Percentiles rank a stretch among this genome's conserved stretches.
Evolutionary conservation across 2,329 filamentous ascomycete genomes (phyloP).

Genomic region (Cladosporium sphaerospermum): DNA sequence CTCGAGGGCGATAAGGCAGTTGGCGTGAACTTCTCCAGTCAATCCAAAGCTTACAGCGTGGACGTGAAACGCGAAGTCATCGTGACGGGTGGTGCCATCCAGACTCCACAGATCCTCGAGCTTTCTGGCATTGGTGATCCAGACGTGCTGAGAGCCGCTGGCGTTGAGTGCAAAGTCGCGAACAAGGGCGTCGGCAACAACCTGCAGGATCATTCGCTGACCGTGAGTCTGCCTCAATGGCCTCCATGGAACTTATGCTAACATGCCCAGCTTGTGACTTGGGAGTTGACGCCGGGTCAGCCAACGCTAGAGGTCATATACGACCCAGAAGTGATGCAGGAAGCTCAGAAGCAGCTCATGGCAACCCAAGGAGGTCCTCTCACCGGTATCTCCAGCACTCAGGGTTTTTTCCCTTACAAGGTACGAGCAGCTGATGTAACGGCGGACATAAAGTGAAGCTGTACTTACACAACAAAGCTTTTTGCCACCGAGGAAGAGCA

Average conservation of each 20-base stretch:
- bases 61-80: constrained; percentile 40
- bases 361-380: constrained; percentile 30
- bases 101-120: constrained; percentile 60
- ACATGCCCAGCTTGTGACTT: constrained; percentile 10
- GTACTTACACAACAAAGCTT: constrained; percentile 11
- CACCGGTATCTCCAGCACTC: constrained; percentile 27
- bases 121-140: constrained; percentile 55
- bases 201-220: constrained; percentile 52
- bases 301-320: constrained; percentile 27
- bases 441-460: not conserved
- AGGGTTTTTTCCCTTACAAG: constrained; percentile 34
- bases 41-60: constrained; percentile 31
- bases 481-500: constrained; percentile 31
- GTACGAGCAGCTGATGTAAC: constrained; percentile 1
- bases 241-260: constrained; percentile 44
- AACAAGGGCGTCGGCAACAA: constrained; percentile 58
- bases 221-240: constrained; percentile 30
- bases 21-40: constrained; percentile 39
- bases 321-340: constrained; percentile 28
- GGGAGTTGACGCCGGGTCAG: constrained; percentile 24
- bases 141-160: constrained; percentile 45
- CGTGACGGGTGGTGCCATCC: constrained; percentile 50
- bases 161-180: constrained; percentile 49
- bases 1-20: constrained; percentile 35
- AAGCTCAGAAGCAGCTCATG: constrained; percentile 27